A percentile compares a stretch with the other conserved stretches of the same genome.
These are phyloP conservation scores for Erysimum pusillum DNA, from an alignment of 441 rosid genomes.

Conservation along the genomic window DNA sequence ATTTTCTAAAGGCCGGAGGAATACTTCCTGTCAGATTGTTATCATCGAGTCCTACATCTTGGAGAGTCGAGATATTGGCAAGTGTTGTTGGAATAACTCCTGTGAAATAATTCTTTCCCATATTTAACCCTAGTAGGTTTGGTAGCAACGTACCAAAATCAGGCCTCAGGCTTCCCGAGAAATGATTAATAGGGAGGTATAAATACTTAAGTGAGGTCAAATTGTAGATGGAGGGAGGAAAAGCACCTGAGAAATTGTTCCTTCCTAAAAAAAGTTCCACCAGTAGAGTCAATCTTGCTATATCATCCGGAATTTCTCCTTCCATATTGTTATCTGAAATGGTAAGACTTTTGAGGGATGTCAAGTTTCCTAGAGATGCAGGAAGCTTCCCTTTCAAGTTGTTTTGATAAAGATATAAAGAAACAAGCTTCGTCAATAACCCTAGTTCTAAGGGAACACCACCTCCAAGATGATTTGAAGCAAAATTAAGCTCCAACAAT, in stretches of 20 bases:
- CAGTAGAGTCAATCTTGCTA: conserved; percentile 4
- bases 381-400: conserved; percentile 1
- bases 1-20: not conserved
- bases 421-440: not conserved
- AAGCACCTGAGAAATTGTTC: not conserved
- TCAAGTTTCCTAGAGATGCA: conserved; percentile 14
- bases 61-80: not conserved
- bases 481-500: not conserved
- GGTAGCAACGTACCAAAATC: not conserved
- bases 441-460: not conserved
- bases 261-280: not conserved
- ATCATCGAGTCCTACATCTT: not conserved
- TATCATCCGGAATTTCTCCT: not conserved
- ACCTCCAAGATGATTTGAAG: not conserved
- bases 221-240: not conserved
- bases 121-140: not conserved
- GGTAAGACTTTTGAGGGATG: not conserved
- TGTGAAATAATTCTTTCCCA: not conserved
- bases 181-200: not conserved
- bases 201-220: not conserved
- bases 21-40: not conserved
- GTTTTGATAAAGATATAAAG: not conserved
- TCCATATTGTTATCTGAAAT: not conserved
- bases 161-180: not conserved
- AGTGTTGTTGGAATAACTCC: conserved; percentile 20